Base-by-base conservation (phyloP, 1,284 basidiomycete genomes). In the Austroboletus novae-zelandiae region DNA sequence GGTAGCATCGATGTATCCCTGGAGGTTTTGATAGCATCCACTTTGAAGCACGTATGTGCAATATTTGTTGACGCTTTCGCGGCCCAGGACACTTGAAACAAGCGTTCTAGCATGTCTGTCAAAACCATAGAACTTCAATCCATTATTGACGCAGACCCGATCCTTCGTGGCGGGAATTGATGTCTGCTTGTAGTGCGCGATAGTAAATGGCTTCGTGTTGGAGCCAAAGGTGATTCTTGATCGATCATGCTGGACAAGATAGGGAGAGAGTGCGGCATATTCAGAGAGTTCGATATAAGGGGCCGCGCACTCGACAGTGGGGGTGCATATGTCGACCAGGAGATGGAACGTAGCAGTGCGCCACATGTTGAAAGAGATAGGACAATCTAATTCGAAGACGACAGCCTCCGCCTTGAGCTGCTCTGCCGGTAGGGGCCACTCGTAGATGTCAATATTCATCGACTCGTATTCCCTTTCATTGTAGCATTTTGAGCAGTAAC, bases 301-400 rank as follows among this genome's bases (percentile, higher is more conserved):
- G 7, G 18, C 0, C 5, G 32, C 20, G 17, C 5, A 1, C n/a
- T 66, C 34, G 0, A 51, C 36, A 1, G 45, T 8, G 2, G 52
- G 44, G 4, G 62, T 57, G 43, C 67, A 69, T 1, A 74, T 46
- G 31, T 72, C 67, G 13, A 62, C 55, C 13, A 75, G 60, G 40
- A 81, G 56, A 9, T 54, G 45, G 43, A 71, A 73, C 0, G 78
- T 80, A 5, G 57, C 61, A 2, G 60, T 59, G 14, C 79, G 66
- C 80, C 80, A 81, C 32, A 69, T 61, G 4, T 62, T 53, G 51
- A 79, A 77, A 0, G 58, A 52, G 0, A 52, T 27, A 0, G 80
- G 80, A 40, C 68, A 69, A 5, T 55, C 46, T 2, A 79, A 53
- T 46, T 82, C 79, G 43, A 83, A 81, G 0, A 81, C 62, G 0